Base-by-base conservation (phyloP, 352 stramenopile genomes). In the Globisporangium recalcitrans region DNA sequence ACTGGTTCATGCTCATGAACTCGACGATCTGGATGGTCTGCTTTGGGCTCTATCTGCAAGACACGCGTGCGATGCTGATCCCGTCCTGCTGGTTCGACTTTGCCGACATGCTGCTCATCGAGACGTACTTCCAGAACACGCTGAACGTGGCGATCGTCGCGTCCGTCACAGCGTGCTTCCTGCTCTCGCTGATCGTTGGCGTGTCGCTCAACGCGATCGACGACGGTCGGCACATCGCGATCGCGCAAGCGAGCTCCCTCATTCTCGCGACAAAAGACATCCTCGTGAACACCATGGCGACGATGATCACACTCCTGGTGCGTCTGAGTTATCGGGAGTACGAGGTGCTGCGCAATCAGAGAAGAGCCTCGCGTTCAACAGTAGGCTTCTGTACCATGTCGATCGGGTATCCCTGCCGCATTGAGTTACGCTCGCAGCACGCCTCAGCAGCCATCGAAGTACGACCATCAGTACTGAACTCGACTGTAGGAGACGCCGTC, bases 241-340 rank as follows among this genome's bases (percentile, higher is more conserved):
- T 64, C 42, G 56, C 40, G 2, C 27, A 11, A 0, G 16, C 51
- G 32, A 46, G 31, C n/a, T 16, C 10, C 6, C 58, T 62, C n/a
- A 5, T 34, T 1, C 24, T 65, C 24, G 27, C 48, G 1, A n/a
- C 55, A 9, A 65, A 60, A 36, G 58, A 69, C 32, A 9, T 64
- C 19, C 58, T 69, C 38, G 32, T 56, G 16, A 69, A 69, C 49
- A 65, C 57, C 3, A 65, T 52, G 57, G 51, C 51, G 14, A 65
- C 63, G 10, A 65, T 69, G 52, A 42, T 60, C n/a, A 69, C 51
- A 22, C 51, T 69, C 7, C 38, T 65, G 0, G 19, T 60, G 11
- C 57, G 63, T 0, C 36, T 69, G 8, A 26, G 49, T 16, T 62
- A 44, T 19, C 58, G 47, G 22, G 65, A 62, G n/a, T 27, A 36